Evolutionary conservation across 2,329 filamentous ascomycete species (phyloP).

Genomic region (Colletotrichum sp.): DNA sequence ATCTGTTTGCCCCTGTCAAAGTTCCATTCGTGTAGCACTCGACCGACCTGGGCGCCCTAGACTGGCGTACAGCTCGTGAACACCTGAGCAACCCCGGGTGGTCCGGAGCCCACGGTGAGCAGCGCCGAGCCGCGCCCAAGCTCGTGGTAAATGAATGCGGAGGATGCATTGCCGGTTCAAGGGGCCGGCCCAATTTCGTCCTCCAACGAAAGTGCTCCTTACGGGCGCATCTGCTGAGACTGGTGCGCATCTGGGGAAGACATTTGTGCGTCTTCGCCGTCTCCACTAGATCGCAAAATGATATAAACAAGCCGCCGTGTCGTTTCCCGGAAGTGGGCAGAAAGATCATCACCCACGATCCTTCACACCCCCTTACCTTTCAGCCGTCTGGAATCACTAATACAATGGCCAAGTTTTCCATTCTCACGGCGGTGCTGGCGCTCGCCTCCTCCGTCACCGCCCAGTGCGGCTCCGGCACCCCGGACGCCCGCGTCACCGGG

Average conservation of each 20-base stretch:
- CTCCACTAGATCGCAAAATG: not conserved
- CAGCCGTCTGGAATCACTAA: not conserved
- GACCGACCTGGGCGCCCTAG: not conserved
- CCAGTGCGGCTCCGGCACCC: slow-evolving; percentile 53
- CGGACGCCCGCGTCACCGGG: slow-evolving; percentile 51
- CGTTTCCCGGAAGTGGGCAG: not conserved
- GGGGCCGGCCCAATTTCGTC: slow-evolving; percentile 10
- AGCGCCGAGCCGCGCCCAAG: not conserved
- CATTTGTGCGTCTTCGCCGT: not conserved
- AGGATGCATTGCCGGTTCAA: slow-evolving; percentile 1
- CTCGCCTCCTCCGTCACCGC: slow-evolving; percentile 41
- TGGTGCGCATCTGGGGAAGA: slow-evolving; percentile 5
- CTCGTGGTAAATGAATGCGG: slow-evolving; percentile 10
- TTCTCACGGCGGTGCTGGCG: slow-evolving; percentile 41
- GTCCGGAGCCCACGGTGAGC: not conserved
- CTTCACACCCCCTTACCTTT: not conserved
- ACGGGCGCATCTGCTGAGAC: not conserved
- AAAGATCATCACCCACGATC: not conserved
- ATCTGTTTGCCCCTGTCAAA: not conserved
- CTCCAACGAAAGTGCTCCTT: slow-evolving; percentile 9
- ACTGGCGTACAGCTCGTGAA: not conserved
- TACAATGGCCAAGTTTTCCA: slow-evolving; percentile 25
- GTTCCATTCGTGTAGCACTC: slow-evolving; percentile 6
- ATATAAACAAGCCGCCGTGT: not conserved
- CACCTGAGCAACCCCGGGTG: not conserved